Base-by-base conservation (phyloP, 2,329 filamentous ascomycete genomes). In the Sclerotinia trifoliorum region DNA sequence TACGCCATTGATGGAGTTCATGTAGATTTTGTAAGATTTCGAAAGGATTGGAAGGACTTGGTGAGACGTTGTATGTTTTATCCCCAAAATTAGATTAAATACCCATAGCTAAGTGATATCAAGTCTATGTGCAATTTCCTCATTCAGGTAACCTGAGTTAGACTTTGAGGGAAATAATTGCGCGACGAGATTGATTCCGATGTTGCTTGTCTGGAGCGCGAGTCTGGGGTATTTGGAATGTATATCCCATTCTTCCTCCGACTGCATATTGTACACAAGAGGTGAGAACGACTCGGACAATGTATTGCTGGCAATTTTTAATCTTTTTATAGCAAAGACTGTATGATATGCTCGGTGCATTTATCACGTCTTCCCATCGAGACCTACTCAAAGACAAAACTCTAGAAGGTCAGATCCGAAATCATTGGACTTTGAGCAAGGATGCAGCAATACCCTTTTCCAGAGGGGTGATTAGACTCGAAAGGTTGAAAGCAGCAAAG, bases 351-450 rank as follows among this genome's bases (percentile, higher is more conserved):
- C 55, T 58, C 10, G 35, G 55, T 19, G 55, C 55, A 58, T 58
- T 58, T 26, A 58, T n/a, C 10, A 44, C 15, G 26, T 44, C 55
- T 44, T 44, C 19, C 7, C n/a, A 42, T n/a, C 55, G 42, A 58
- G 35, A 26, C 15, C 35, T 58, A 1, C 55, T 58, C 35, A 11
- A 21, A 26, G 55, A 58, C 3, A 58, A 58, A 44, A 19, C 35
- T 42, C 35, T 44, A 44, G 35, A 42, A n/a, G 26, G 2, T 44
- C 55, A 58, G 13, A 21, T 2, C 26, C 55, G 7, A 1, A 58
- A 42, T 58, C 15, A 42, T 58, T 58, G 55, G 35, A 44, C 5
- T 44, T 58, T 58, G 55, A 58, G 55, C n/a, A 1, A 58, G 55
- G 55, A 44, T 26, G 55, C 55, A 1, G 55, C 55, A 3, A 58